A percentile compares a stretch with the other conserved stretches of the same genome.
These are phyloP conservation scores for Cutaneotrichosporon sp. DNA, from an alignment of 1,284 basidiomycete species.

Conservation along the genomic window DNA sequence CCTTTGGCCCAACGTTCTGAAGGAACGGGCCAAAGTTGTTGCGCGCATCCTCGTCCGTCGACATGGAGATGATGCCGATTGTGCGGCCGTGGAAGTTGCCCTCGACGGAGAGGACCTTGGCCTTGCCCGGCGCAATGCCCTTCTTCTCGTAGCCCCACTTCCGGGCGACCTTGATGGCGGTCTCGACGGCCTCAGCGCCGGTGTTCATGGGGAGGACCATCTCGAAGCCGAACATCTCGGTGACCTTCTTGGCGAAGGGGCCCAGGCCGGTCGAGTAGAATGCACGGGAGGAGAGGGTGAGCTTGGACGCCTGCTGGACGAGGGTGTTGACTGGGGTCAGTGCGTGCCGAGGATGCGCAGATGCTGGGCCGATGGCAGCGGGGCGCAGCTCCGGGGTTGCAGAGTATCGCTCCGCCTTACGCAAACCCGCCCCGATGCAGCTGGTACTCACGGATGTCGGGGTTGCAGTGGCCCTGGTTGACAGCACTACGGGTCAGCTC, in stretches of 20 bases:
- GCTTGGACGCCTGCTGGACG: conserved; percentile 75
- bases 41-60: conserved; percentile 87
- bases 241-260: conserved; percentile 79
- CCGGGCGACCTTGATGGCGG: conserved; percentile 67
- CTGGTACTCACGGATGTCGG: conserved; percentile 50
- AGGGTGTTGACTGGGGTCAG: conserved; percentile 81
- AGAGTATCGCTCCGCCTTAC: not conserved
- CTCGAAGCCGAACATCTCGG: conserved; percentile 78
- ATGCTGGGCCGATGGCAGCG: too few species aligned
- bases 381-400: too few species aligned
- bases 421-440: not conserved
- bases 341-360: too few species aligned
- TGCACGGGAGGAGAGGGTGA: conserved; percentile 90
- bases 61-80: conserved; percentile 85
- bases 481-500: conserved; percentile 60
- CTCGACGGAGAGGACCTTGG: conserved; percentile 77
- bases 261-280: conserved; percentile 95
- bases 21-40: conserved; percentile 88
- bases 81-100: conserved; percentile 98
- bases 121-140: conserved; percentile 74
- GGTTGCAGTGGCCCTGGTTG: conserved; percentile 94
- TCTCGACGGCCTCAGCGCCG: conserved; percentile 96
- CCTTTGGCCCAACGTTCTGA: conserved; percentile 69
- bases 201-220: conserved; percentile 99
- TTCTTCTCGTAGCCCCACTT: conserved; percentile 91